Conservation (phyloP, 2,329 filamentous ascomycete genomes). For the Xylariaceae sp. region DNA sequence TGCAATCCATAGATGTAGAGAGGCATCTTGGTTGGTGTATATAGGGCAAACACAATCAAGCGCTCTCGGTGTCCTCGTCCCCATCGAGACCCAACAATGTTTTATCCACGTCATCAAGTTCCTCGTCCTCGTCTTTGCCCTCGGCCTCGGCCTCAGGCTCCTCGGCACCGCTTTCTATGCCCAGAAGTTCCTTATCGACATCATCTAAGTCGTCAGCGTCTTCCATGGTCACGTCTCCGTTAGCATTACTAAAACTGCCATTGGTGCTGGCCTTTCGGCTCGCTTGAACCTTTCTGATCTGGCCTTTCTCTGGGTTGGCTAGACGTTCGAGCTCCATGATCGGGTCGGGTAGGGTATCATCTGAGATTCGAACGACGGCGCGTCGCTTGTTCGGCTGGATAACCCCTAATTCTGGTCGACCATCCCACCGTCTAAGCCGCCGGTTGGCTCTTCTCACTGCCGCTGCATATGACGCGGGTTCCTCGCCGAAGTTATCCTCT, state of each 20-base stretch:
- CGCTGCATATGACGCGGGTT: slow-evolving; percentile 70
- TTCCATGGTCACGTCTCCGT: slow-evolving; percentile 54
- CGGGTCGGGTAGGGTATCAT: slow-evolving; percentile 25
- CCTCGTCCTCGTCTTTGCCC: slow-evolving; percentile 54
- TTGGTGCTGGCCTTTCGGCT: slow-evolving; percentile 41
- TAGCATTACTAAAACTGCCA: slow-evolving; percentile 40
- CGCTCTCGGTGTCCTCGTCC: slow-evolving; percentile 41
- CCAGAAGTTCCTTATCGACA: slow-evolving; percentile 59
- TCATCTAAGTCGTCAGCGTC: slow-evolving; percentile 62
- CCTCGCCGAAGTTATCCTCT: slow-evolving; percentile 78
- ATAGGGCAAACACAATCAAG: slow-evolving; percentile 20
- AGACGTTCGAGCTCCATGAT: slow-evolving; percentile 27
- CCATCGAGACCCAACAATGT: slow-evolving; percentile 43
- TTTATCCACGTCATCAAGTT: slow-evolving; percentile 43
- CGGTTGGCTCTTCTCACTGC: slow-evolving; percentile 69
- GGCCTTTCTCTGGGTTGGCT: slow-evolving; percentile 20
- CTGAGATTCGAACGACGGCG: slow-evolving; percentile 25
- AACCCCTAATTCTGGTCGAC: slow-evolving; percentile 53
- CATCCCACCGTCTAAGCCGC: slow-evolving; percentile 74
- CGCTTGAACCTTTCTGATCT: slow-evolving; percentile 41
- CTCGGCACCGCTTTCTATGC: slow-evolving; percentile 53
- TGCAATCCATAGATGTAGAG: slow-evolving; percentile 7
- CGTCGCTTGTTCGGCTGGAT: slow-evolving; percentile 55
- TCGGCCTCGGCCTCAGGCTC: slow-evolving; percentile 40
- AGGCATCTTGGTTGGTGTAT: not conserved